These are phyloP conservation scores for Przewalskia tangutica DNA, from an alignment of 257 asterid genomes.

Conservation along the genomic window DNA sequence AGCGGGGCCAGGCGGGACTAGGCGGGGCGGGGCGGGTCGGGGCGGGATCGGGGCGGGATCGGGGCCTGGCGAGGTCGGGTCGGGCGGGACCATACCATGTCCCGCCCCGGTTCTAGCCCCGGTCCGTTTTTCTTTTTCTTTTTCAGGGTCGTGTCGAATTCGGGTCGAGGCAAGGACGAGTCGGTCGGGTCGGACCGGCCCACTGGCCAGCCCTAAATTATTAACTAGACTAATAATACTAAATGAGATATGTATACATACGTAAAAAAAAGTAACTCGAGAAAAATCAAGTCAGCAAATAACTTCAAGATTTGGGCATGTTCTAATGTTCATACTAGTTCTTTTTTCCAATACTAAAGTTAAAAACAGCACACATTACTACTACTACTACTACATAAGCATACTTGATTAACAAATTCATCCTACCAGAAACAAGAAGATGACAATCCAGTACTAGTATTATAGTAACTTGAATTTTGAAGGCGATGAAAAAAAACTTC, in stretches of 20 bases:
- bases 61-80: too few relatives aligned
- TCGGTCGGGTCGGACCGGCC: too few relatives aligned
- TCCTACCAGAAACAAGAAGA: slow-evolving; percentile 36
- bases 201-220: too few relatives aligned
- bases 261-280: not conserved
- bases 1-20: too few relatives aligned
- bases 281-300: not conserved
- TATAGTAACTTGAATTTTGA: not conserved
- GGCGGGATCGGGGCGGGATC: too few relatives aligned
- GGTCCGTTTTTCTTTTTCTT: too few relatives aligned
- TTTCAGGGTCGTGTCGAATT: too few relatives aligned
- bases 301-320: not conserved
- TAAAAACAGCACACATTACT: not conserved
- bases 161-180: too few relatives aligned
- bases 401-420: not conserved
- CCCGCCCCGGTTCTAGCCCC: too few relatives aligned
- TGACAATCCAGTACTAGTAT: not conserved
- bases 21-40: too few relatives aligned
- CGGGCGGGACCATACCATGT: too few relatives aligned
- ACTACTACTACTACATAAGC: not conserved
- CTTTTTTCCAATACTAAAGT: not conserved
- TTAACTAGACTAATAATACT: not conserved
- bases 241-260: not conserved
- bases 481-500: slow-evolving; percentile 30
- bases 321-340: not conserved